phyloP scores from a whole-genome alignment of 495 filamentous ascomycete genomes.

The Platismatia glauca region DNA sequence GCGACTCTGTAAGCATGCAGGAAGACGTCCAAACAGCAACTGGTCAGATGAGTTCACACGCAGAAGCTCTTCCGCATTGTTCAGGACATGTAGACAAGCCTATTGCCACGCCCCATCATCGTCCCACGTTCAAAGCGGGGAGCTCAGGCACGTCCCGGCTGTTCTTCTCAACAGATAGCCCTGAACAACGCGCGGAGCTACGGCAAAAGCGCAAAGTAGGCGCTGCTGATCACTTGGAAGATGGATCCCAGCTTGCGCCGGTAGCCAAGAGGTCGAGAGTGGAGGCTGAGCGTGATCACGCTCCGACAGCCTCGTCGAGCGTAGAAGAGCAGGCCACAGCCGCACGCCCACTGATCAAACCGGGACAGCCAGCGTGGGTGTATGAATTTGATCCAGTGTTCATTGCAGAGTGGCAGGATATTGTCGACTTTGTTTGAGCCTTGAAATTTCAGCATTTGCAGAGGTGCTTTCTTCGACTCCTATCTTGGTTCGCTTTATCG shows the following conservation, averaged over 20 bases:
- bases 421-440: conserved; percentile 40
- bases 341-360: conserved; percentile 8
- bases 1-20: conserved; percentile 16
- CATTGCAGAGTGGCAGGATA: conserved; percentile 39
- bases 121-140: background rate
- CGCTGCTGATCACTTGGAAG: conserved; percentile 6
- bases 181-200: conserved; percentile 16
- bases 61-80: background rate
- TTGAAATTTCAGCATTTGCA: conserved; percentile 18
- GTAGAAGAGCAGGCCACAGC: conserved; percentile 11
- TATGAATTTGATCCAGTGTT: conserved; percentile 40
- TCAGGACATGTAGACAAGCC: background rate
- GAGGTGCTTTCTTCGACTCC: background rate
- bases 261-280: conserved; percentile 5
- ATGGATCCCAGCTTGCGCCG: background rate
- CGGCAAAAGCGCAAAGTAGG: conserved; percentile 12
- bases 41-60: background rate
- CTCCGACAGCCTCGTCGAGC: conserved; percentile 5
- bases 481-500: background rate
- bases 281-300: background rate
- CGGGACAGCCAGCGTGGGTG: conserved; percentile 37
- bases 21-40: background rate
- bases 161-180: conserved; percentile 16
- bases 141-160: conserved; percentile 5
- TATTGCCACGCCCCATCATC: background rate